Evolutionary conservation across 306 rosid species (phyloP), one percentile per base, ranked within the genome.

Genomic region (Glycine latifolia): DNA sequence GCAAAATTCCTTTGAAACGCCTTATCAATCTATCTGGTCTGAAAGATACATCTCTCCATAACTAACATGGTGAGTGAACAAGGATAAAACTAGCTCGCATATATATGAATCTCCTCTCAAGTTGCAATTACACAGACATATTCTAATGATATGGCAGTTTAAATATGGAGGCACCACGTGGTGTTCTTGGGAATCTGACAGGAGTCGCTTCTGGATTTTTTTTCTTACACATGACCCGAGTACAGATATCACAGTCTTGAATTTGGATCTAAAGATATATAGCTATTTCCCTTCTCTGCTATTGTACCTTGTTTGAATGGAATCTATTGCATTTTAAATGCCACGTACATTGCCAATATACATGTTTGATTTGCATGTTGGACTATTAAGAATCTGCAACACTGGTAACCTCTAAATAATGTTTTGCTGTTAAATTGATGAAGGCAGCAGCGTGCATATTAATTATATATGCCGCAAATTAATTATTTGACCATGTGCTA

Each of bases 281-380:
- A 15, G 59, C 67, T 56, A 71, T 85, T 82, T 85, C 85, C 76
- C 85, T 79, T 87, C 72, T 73, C 65, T 73, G 37, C 31, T 37
- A 15, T 17, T 67, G 69, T 66, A 63, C 86, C 67, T 82, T 76
- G 77, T 85, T 71, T 76, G 85, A 82, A 26, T 71, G 78, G 81
- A 82, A 82, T 79, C 88, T 65, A 7, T 49, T 70, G 16, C 63
- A 56, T 73, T 77, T 72, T 68, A 41, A 60, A 55, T 48, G 59
- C 43, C 47, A 6, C 8, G 9, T 43, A 43, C 8, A 6, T 43
- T 43, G 47, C 1, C 17, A 71, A 54, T 39, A 47, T 26, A 26
- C 31, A 26, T 55, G 55, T 39, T 75, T 70, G 61, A 54, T 82
- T 85, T 55, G 47, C 71, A 41, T 77, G 71, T 17, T 31, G 50